Evolutionary conservation across 345 rosid species (phyloP).

Genomic region (Orychophragmus violaceus): DNA sequence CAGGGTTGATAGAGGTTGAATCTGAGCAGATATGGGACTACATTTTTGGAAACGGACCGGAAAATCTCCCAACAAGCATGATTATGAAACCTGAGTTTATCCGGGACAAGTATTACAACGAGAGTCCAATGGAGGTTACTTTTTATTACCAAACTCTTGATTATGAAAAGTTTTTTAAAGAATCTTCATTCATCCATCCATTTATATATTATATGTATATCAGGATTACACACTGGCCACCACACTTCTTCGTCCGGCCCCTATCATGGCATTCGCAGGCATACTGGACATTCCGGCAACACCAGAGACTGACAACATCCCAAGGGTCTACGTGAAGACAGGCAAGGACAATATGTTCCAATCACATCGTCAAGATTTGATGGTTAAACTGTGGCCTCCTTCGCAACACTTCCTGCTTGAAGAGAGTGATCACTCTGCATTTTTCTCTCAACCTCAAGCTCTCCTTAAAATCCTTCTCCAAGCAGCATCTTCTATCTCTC

Average conservation of each 20-base stretch:
- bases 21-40: conserved; percentile 24
- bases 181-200: background rate
- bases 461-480: conserved; percentile 26
- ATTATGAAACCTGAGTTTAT: conserved; percentile 31
- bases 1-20: conserved; percentile 8
- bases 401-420: conserved; percentile 12
- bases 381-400: conserved; percentile 39
- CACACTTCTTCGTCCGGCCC: conserved; percentile 32
- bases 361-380: conserved; percentile 17
- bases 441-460: conserved; percentile 34
- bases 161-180: background rate
- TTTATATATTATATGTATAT: background rate
- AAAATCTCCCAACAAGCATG: conserved; percentile 34
- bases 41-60: conserved; percentile 30
- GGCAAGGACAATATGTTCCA: conserved; percentile 25
- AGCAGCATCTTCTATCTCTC: conserved; percentile 19
- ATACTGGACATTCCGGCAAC: conserved; percentile 21
- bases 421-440: conserved; percentile 38
- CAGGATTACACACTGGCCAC: conserved; percentile 34
- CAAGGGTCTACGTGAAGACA: conserved; percentile 36
- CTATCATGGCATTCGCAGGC: conserved; percentile 26
- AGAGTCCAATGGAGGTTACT: conserved; percentile 35
- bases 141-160: background rate
- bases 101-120: conserved; percentile 24
- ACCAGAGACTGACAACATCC: conserved; percentile 24